Percentiles rank a stretch among this genome's conserved stretches.
Evolutionary conservation across 371 early-diverging fungal genomes (phyloP).

Genomic region (Aphelidium insulamus): DNA sequence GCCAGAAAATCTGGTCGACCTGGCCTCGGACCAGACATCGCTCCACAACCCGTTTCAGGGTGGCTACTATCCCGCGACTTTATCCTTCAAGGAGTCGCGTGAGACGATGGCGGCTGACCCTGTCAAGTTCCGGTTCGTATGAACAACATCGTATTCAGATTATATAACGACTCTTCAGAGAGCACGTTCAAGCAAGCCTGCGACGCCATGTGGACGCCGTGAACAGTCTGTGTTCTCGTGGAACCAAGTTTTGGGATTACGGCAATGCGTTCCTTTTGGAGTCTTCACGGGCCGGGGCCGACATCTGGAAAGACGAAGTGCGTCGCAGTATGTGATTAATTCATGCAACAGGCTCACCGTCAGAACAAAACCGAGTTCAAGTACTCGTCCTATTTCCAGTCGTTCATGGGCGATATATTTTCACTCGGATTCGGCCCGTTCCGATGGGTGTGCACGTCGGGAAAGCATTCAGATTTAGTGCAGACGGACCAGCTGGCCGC

Average conservation of each 20-base stretch:
- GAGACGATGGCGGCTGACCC: constrained; percentile 2
- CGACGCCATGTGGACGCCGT: constrained; percentile 3
- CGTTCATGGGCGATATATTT: constrained; percentile 5
- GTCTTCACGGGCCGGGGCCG: constrained; percentile 2
- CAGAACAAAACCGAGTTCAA: constrained; percentile 2
- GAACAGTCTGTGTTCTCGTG: not conserved
- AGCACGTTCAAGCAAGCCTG: constrained; percentile 1
- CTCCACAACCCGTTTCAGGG: constrained; percentile 4
- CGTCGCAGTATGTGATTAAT: no score
- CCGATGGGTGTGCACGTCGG: constrained; percentile 3
- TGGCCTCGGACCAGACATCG: constrained; percentile 2
- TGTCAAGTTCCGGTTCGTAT: no score
- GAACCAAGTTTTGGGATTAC: constrained; percentile 4
- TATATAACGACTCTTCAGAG: no score
- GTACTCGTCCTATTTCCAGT: constrained; percentile 3
- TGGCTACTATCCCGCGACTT: constrained; percentile 2
- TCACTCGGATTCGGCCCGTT: constrained; percentile 4
- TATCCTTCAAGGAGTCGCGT: constrained; percentile 1
- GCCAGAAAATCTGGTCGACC: not conserved
- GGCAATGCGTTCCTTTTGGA: constrained; percentile 4
- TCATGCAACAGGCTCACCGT: no score
- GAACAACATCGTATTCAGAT: no score
- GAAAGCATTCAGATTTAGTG: not conserved
- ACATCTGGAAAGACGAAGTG: constrained; percentile 1
- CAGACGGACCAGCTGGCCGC: constrained; percentile 2